phyloP scores from a whole-genome alignment of 352 stramenopile species.

The Globisporangium okanoganense region DNA sequence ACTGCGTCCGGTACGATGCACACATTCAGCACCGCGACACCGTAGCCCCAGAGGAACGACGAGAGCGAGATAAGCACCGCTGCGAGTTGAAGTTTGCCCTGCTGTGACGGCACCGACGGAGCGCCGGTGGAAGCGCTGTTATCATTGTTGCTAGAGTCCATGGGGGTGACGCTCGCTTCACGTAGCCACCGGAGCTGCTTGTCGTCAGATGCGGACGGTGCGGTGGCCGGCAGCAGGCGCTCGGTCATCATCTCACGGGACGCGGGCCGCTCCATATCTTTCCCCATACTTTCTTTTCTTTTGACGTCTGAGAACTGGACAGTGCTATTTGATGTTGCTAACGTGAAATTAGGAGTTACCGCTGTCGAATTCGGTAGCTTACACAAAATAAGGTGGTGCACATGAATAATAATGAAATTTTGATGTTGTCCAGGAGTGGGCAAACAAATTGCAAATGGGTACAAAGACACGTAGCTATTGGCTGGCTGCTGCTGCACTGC shows the following conservation, averaged over 20 bases:
- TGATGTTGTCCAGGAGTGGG: not conserved
- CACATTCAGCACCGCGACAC: constrained; percentile 66
- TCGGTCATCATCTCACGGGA: constrained; percentile 23
- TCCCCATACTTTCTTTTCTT: constrained; percentile 16
- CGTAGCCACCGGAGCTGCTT: constrained; percentile 13
- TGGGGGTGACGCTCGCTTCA: constrained; percentile 14
- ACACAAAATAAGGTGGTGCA: not conserved
- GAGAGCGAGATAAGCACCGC: constrained; percentile 66
- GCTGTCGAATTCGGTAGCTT: not conserved
- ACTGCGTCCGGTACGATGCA: constrained; percentile 72
- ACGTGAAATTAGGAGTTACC: not conserved
- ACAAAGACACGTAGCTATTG: constrained; percentile 11
- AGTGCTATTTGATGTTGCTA: not conserved
- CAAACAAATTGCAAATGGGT: constrained; percentile 5
- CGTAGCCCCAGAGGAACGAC: constrained; percentile 80
- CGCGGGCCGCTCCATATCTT: constrained; percentile 16
- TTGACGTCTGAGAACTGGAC: not conserved
- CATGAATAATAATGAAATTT: not conserved
- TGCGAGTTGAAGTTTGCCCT: constrained; percentile 34
- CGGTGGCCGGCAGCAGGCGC: constrained; percentile 29
- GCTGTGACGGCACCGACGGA: not conserved
- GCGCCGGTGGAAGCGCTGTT: not conserved
- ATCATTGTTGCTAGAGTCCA: not conserved
- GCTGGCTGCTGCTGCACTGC: too few species aligned
- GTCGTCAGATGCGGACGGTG: not conserved